A percentile compares a stretch with the other conserved stretches of the same genome.
Conservation (phyloP, 2,329 filamentous ascomycete species). For the Hortaea werneckii region DNA sequence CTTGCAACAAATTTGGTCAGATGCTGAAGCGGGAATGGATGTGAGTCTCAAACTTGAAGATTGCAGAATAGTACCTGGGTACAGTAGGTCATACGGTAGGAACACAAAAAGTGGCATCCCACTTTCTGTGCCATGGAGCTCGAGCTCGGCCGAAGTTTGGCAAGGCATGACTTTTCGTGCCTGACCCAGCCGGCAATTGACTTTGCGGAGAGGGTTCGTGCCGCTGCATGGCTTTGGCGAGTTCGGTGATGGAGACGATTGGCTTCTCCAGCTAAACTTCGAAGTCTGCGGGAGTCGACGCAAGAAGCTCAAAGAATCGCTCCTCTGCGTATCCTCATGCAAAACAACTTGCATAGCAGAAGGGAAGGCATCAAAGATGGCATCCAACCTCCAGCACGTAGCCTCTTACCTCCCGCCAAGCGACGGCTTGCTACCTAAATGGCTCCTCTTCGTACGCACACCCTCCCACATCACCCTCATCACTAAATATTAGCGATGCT, state of each 20-base stretch:
- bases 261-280: background rate
- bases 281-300: background rate
- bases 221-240: background rate
- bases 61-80: no score
- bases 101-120: no score
- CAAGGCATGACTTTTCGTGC: background rate
- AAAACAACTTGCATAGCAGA: no score
- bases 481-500: no score
- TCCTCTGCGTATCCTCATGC: no score
- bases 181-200: background rate
- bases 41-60: no score
- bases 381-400: constrained; percentile 9
- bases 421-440: constrained; percentile 50
- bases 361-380: no score
- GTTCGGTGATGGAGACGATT: background rate
- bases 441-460: constrained; percentile 51
- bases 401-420: constrained; percentile 33
- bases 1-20: constrained; percentile 10
- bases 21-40: no score
- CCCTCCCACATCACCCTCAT: constrained; percentile 5
- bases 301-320: no score
- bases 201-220: background rate
- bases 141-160: no score
- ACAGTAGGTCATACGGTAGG: no score
- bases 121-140: no score